Percentiles rank a stretch among this genome's conserved stretches.
phyloP scores from a whole-genome alignment of 2,329 filamentous ascomycete species.

The Rhynchosporium graminicola region DNA sequence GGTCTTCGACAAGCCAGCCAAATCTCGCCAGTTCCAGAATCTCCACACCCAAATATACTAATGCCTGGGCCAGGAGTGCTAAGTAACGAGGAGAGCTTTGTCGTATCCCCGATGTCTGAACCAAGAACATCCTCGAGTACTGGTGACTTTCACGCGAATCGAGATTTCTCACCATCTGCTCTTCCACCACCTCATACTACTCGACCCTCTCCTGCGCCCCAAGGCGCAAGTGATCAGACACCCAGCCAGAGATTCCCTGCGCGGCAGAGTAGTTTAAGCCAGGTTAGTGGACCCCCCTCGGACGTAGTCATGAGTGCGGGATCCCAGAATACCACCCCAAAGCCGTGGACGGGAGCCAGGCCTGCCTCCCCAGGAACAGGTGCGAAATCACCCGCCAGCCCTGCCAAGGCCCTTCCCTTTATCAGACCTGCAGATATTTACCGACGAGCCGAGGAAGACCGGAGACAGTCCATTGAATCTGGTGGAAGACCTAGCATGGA shows the following conservation, averaged over 20 bases:
- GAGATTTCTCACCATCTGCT: slow-evolving; percentile 55
- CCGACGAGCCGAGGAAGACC: slow-evolving; percentile 68
- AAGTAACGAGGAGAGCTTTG: slow-evolving; percentile 24
- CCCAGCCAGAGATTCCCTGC: slow-evolving; percentile 52
- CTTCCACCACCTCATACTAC: slow-evolving; percentile 50
- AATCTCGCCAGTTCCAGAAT: slow-evolving; percentile 26
- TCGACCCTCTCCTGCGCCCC: slow-evolving; percentile 44
- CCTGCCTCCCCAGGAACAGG: slow-evolving; percentile 44
- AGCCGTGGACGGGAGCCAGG: slow-evolving; percentile 41
- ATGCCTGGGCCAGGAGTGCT: slow-evolving; percentile 20
- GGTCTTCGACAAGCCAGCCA: slow-evolving; percentile 30
- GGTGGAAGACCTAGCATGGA: slow-evolving; percentile 56
- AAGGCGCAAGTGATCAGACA: slow-evolving; percentile 37
- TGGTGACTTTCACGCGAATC: slow-evolving; percentile 43
- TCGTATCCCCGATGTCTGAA: slow-evolving; percentile 33
- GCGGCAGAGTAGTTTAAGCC: slow-evolving; percentile 62
- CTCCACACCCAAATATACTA: slow-evolving; percentile 25
- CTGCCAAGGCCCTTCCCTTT: slow-evolving; percentile 58
- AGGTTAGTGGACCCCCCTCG: slow-evolving; percentile 43
- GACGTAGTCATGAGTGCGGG: slow-evolving; percentile 21
- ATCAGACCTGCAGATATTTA: slow-evolving; percentile 78
- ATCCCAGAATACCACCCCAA: slow-evolving; percentile 27
- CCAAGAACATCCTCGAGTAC: slow-evolving; percentile 27
- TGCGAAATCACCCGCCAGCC: slow-evolving; percentile 40
- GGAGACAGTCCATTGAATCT: slow-evolving; percentile 57